Percentiles rank a stretch among this genome's conserved stretches.
Evolutionary conservation across 2,329 filamentous ascomycete genomes (phyloP).

Genomic region (Aspergillus aculeatus): DNA sequence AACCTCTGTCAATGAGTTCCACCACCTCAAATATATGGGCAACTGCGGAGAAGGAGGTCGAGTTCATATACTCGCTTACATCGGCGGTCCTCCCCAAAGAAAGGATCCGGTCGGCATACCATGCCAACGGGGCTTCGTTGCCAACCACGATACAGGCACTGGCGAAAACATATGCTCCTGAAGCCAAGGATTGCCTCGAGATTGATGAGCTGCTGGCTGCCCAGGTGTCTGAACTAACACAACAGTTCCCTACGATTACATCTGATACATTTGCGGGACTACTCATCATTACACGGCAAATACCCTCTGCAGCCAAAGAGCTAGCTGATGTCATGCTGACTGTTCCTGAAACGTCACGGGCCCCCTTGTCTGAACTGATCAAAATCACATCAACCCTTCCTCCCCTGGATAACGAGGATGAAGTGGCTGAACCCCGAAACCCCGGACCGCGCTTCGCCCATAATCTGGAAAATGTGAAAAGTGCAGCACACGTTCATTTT

Average conservation of each 20-base stretch:
- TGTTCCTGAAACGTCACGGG: constrained; percentile 26
- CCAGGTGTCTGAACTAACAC: constrained; percentile 54
- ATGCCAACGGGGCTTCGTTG: constrained; percentile 57
- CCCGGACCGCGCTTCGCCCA: constrained; percentile 10
- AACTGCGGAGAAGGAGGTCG: constrained; percentile 55
- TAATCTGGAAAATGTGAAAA: constrained; percentile 30
- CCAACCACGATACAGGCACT: constrained; percentile 56
- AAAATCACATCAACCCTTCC: constrained; percentile 40
- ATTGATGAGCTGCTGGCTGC: constrained; percentile 46
- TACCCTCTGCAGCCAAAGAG: constrained; percentile 58
- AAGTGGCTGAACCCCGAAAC: constrained; percentile 15
- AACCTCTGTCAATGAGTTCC: neutral
- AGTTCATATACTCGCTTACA: constrained; percentile 58
- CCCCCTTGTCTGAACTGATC: constrained; percentile 40
- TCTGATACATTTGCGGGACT: constrained; percentile 52
- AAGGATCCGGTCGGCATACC: constrained; percentile 57
- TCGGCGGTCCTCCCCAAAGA: constrained; percentile 47
- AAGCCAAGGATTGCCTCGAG: constrained; percentile 34
- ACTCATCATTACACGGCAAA: constrained; percentile 57
- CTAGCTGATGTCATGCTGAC: constrained; percentile 56
- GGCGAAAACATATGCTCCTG: constrained; percentile 48
- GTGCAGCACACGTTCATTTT: constrained; percentile 47
- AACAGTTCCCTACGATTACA: constrained; percentile 56
- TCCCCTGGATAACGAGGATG: constrained; percentile 25
- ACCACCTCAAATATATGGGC: constrained; percentile 57